Conservation (phyloP, 805 yeast species). For the Cyberlindnera maclurae region DNA sequence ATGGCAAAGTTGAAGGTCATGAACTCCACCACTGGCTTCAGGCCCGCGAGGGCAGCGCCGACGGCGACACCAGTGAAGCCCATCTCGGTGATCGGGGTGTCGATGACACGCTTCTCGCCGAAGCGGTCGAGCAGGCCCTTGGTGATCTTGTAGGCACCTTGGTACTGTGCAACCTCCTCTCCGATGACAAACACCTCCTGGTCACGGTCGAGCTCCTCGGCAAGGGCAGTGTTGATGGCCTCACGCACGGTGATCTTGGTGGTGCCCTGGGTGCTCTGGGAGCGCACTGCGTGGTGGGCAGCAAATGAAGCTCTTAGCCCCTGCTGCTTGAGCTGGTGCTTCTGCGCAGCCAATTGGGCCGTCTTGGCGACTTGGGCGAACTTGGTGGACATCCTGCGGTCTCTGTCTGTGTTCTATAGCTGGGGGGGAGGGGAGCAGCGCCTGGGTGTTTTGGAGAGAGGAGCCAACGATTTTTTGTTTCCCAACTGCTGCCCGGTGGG, state of each 20-base stretch:
- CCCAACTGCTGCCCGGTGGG: too few relatives aligned
- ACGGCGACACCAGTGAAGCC: slow-evolving; percentile 96
- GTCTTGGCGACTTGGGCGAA: slow-evolving; percentile 11
- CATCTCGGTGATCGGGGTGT: slow-evolving; percentile 98
- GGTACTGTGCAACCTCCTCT: slow-evolving; percentile 98
- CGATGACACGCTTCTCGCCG: slow-evolving; percentile 65
- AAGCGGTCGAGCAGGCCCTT: slow-evolving; percentile 87
- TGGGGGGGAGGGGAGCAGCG: too few relatives aligned
- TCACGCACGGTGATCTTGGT: slow-evolving; percentile 82
- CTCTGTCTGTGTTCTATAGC: too few relatives aligned
- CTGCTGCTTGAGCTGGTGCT: slow-evolving; percentile 3
- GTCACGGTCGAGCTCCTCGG: slow-evolving; percentile 96
- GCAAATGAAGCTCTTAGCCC: slow-evolving; percentile 5
- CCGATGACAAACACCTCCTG: slow-evolving; percentile 93
- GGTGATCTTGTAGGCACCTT: slow-evolving; percentile 97
- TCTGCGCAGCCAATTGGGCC: slow-evolving; percentile 12
- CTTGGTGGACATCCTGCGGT: slow-evolving; percentile 3
- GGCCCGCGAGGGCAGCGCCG: slow-evolving; percentile 70
- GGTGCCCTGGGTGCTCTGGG: slow-evolving; percentile 7
- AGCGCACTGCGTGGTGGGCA: slow-evolving; percentile 7
- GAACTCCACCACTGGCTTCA: slow-evolving; percentile 95
- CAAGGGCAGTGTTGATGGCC: slow-evolving; percentile 89
- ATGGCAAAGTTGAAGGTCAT: slow-evolving; percentile 99
- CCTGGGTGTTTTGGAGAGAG: too few relatives aligned
- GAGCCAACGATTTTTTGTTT: too few relatives aligned